Percentiles rank a stretch among this genome's conserved stretches.
Conservation (phyloP, 192 early-diverging fungal species). For the Funneliformis mosseae region DNA sequence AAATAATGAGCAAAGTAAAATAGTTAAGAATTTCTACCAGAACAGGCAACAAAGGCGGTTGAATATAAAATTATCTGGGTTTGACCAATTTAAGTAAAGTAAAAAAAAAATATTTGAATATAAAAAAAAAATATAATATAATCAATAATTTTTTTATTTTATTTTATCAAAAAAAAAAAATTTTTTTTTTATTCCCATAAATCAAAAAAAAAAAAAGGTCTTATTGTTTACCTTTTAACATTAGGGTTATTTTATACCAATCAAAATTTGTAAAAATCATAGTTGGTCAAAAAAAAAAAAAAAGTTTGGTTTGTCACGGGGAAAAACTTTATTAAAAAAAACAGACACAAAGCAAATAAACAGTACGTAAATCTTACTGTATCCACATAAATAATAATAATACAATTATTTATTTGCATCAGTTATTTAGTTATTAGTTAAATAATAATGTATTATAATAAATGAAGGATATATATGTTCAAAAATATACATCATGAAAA, state of each 20-base stretch:
- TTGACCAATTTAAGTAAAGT: constrained; percentile 4
- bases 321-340: background rate
- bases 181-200: background rate
- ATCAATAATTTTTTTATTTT: too few relatives aligned
- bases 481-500: too few relatives aligned
- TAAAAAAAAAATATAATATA: too few relatives aligned
- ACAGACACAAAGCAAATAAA: background rate
- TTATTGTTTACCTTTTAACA: background rate
- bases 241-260: too few relatives aligned
- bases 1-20: constrained; percentile 1
- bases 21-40: background rate
- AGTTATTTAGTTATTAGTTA: too few relatives aligned
- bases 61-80: constrained; percentile 1
- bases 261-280: too few relatives aligned
- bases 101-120: background rate
- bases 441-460: too few relatives aligned
- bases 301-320: background rate
- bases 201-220: too few relatives aligned
- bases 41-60: constrained; percentile 13
- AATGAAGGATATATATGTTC: too few relatives aligned
- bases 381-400: background rate
- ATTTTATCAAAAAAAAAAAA: background rate
- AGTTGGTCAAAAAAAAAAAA: background rate
- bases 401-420: too few relatives aligned
- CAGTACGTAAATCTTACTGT: background rate